These are phyloP conservation scores for Neckera pumila DNA, from an alignment of 225 moss, liverwort and hornwort genomes.

Conservation along the genomic window DNA sequence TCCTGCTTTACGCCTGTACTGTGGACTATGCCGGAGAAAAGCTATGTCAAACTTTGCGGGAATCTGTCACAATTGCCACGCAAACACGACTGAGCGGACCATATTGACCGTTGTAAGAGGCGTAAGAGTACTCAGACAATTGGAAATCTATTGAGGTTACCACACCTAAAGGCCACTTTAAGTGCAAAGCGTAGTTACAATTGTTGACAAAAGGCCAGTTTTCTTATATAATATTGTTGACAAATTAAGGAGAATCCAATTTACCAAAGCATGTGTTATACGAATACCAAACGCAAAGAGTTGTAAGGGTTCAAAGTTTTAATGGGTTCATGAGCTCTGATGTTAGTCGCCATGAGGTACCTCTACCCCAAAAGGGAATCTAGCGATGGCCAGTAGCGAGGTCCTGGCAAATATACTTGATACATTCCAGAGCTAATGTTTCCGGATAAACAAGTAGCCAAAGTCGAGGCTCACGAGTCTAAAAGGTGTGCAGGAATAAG, in stretches of 20 bases:
- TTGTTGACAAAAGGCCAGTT: neutral
- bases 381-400: neutral
- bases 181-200: neutral
- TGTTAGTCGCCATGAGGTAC: neutral
- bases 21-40: neutral
- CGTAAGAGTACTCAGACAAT: neutral
- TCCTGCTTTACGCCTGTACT: conserved; percentile 1
- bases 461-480: neutral
- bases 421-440: neutral
- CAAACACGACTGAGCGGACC: neutral
- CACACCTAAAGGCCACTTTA: neutral
- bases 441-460: neutral
- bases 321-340: neutral
- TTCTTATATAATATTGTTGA: neutral
- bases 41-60: conserved; percentile 29
- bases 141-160: neutral
- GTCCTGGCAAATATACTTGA: neutral
- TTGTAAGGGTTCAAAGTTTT: neutral
- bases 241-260: neutral
- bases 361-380: neutral
- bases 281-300: neutral
- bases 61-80: conserved; percentile 29
- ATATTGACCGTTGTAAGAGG: neutral
- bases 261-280: neutral
- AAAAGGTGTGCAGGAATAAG: neutral